Evolutionary conservation across 306 rosid genomes (phyloP).

Genomic region (Cotoneaster glaucophyllus): DNA sequence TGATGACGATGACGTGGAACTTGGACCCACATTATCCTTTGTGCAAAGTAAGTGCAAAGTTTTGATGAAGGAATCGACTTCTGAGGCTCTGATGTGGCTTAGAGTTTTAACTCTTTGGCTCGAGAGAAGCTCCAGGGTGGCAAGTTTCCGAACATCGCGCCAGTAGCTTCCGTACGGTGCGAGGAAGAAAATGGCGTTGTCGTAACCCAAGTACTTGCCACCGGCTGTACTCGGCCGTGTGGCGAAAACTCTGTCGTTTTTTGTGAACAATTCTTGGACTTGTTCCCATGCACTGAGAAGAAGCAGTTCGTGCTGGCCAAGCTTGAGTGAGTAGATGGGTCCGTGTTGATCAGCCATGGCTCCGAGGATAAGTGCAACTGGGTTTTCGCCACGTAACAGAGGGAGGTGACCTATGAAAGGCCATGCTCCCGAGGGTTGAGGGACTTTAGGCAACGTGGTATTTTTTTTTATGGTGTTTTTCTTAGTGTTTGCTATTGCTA

Average conservation of each 20-base stretch:
- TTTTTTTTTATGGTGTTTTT: neutral
- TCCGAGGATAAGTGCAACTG: conserved; percentile 17
- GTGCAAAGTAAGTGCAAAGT: conserved; percentile 13
- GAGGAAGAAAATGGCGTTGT: conserved; percentile 30
- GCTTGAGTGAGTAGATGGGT: conserved; percentile 18
- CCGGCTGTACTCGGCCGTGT: conserved; percentile 17
- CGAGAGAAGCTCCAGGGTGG: conserved; percentile 25
- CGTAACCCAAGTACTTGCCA: conserved; percentile 14
- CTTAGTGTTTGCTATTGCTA: neutral
- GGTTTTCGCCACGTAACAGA: conserved; percentile 1
- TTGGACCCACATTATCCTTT: neutral
- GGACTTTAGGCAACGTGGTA: neutral
- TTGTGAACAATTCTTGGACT: conserved; percentile 18
- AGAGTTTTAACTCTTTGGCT: conserved; percentile 26
- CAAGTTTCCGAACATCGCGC: conserved; percentile 50
- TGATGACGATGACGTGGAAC: neutral
- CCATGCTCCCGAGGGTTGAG: conserved; percentile 19
- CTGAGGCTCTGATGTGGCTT: conserved; percentile 30
- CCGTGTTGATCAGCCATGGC: conserved; percentile 22
- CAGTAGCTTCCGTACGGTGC: conserved; percentile 61
- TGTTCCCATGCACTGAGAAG: conserved; percentile 19
- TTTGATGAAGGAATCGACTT: conserved; percentile 32
- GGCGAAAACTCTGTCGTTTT: conserved; percentile 23
- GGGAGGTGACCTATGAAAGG: conserved; percentile 31
- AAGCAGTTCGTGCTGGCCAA: conserved; percentile 13